Conservation (phyloP, 208 protist genomes). For the Lotmaria passim region DNA sequence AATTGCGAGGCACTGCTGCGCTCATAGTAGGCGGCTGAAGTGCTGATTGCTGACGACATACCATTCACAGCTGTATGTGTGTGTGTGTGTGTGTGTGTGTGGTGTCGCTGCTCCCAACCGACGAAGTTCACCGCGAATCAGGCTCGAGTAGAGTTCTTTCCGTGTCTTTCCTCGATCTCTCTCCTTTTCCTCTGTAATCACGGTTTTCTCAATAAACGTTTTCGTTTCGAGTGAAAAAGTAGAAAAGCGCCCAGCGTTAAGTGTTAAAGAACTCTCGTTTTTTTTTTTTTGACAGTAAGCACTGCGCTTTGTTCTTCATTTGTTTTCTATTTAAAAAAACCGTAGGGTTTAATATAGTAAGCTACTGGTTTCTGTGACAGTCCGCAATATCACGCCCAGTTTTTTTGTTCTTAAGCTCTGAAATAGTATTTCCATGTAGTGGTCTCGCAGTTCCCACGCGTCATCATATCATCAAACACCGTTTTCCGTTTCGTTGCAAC, state of each 20-base stretch:
- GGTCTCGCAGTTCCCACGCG: not conserved
- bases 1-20: too few relatives aligned
- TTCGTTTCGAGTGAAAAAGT: not conserved
- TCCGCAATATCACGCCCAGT: too few relatives aligned
- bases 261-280: not conserved
- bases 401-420: slow-evolving; percentile 2
- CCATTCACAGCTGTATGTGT: too few relatives aligned
- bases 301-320: slow-evolving; percentile 4
- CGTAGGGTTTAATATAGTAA: not conserved
- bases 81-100: too few relatives aligned
- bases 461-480: not conserved
- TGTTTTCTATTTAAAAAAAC: slow-evolving; percentile 10
- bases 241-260: not conserved
- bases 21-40: too few relatives aligned
- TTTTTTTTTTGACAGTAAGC: not conserved
- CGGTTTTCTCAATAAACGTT: too few relatives aligned
- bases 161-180: not conserved
- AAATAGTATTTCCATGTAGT: not conserved
- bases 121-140: too few relatives aligned
- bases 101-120: too few relatives aligned
- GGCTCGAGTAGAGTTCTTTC: too few relatives aligned
- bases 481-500: not conserved
- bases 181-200: not conserved
- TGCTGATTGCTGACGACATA: too few relatives aligned
- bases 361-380: too few relatives aligned